A percentile compares a stretch with the other conserved stretches of the same genome.
Evolutionary conservation across 2,329 filamentous ascomycete species (phyloP).

Genomic region (Pleoardoris graminearum): DNA sequence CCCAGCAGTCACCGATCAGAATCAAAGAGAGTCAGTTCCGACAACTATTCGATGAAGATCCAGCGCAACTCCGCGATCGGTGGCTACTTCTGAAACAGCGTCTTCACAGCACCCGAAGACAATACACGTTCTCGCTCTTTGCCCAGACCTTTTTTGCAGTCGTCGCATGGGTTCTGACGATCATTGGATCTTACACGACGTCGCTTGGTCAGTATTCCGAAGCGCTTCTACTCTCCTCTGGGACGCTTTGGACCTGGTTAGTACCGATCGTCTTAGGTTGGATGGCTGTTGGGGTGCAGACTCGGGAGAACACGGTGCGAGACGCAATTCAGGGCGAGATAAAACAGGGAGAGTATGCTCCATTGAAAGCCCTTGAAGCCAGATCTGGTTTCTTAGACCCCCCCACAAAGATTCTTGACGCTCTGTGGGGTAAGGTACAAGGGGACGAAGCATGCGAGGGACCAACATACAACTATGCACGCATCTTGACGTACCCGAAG

Average conservation of each 20-base stretch:
- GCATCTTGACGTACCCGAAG: not conserved
- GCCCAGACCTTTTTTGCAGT: not conserved
- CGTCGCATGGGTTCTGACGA: not conserved
- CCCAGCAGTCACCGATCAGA: not conserved
- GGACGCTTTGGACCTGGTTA: not conserved
- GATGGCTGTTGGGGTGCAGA: not conserved
- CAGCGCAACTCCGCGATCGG: not conserved
- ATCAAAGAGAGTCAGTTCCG: not conserved
- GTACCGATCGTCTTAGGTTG: not conserved
- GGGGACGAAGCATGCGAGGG: not conserved
- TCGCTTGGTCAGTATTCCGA: not conserved
- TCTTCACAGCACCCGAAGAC: not conserved
- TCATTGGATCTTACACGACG: not conserved
- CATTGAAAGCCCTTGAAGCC: not conserved
- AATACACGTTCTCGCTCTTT: not conserved
- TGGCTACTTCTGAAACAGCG: not conserved
- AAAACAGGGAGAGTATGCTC: not conserved
- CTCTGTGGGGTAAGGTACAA: not conserved
- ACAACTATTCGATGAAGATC: not conserved
- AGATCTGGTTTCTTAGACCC: not conserved
- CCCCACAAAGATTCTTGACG: not conserved
- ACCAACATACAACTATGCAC: not conserved
- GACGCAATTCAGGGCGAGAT: not conserved
- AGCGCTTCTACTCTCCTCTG: not conserved
- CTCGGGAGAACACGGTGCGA: not conserved